Conservation (phyloP, 148 eudicot species). For the Simmondsia chinensis region DNA sequence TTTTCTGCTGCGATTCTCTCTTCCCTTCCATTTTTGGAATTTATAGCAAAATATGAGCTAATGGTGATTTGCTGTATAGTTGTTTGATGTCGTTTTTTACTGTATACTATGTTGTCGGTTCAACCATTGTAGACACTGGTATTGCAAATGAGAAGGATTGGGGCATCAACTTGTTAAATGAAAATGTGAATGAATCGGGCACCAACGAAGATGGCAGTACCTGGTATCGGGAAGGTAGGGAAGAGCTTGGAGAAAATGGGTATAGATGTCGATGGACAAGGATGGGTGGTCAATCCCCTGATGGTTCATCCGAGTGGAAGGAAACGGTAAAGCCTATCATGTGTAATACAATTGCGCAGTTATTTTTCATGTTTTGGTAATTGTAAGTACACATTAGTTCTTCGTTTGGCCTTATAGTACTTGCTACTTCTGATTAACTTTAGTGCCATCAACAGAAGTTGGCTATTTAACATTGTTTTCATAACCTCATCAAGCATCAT, state of each 20-base stretch:
- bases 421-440: background rate
- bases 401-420: background rate
- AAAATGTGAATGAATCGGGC: conserved; percentile 62
- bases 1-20: no score
- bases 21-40: no score
- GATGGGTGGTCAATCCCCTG: conserved; percentile 89
- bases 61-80: no score
- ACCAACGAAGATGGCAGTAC: conserved; percentile 90
- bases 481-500: conserved; percentile 48
- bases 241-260: conserved; percentile 85
- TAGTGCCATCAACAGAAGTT: background rate
- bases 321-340: conserved; percentile 65
- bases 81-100: conserved; percentile 4
- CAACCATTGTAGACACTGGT: conserved; percentile 64
- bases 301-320: conserved; percentile 89
- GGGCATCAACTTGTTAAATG: conserved; percentile 82
- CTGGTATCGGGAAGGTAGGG: conserved; percentile 88
- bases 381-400: background rate
- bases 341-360: no score
- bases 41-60: no score
- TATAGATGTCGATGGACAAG: conserved; percentile 91
- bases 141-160: conserved; percentile 97
- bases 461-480: conserved; percentile 18
- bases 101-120: conserved; percentile 12
- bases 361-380: background rate